Base-by-base conservation (phyloP, 768 basidiomycete genomes). In the Podaxis sp. region DNA sequence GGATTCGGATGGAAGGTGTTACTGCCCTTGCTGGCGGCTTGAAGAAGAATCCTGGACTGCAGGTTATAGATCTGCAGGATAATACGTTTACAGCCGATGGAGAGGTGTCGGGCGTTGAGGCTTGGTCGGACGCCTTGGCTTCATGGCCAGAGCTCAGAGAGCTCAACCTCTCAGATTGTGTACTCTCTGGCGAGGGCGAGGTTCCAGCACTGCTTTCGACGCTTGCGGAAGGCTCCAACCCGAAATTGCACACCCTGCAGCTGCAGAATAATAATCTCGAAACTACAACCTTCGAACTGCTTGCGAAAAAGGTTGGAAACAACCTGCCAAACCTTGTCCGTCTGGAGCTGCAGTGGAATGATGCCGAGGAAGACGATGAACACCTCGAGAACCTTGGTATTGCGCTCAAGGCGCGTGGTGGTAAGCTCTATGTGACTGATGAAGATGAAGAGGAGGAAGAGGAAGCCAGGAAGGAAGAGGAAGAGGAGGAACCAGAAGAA, bases 221-320 rank as follows among this genome's bases (percentile, higher is more conserved):
- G 7, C 80, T 99, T 51, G 80, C 81, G 1, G 74, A 75, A 19
- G 94, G 95, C 8, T 85, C 87, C 40, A 93, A 91, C 73, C 82
- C 82, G 22, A 87, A 87, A 67, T 79, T 99, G 48, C 84, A 87
- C 68, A 84, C 82, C 8, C 80, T 99, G 52, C 89, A 89, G 68
- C 79, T 99, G 39, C 93, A 98, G 77, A 97, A 96, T 72, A 95
- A 96, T 73, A 95, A 99, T 68, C 81, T 98, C 51, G 90, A 95
- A 66, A 75, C 80, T 4, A 74, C 82, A 51, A 82, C 92, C 9
- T 88, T 93, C 63, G 76, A 81, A 30, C 71, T 92, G 4, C 80
- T 99, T 28, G 86, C 90, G 1, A 73, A 82, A 22, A 87, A 85
- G 1, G 85, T 98, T 60, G 78, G 79, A 22, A 77, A 80, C 46